Evolutionary conservation across 176 grass and related monocot genomes (phyloP), one percentile per base, ranked within the genome.

Genomic region (Carex kokanica): DNA sequence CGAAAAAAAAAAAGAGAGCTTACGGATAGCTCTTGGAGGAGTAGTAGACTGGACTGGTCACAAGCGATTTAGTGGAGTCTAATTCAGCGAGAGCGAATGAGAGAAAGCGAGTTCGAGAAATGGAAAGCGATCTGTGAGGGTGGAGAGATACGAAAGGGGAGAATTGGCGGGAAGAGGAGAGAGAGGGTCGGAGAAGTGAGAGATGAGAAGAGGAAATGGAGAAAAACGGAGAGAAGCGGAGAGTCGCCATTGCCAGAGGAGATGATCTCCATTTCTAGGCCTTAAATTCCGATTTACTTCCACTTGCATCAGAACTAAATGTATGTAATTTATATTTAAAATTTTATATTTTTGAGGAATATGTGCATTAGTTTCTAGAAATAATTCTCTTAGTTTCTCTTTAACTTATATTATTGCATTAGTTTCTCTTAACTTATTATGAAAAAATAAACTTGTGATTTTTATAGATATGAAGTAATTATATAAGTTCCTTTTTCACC

Each of bases 11-110:
- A 8, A 7, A 38, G 34, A 4, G 66, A 16, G 8, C 84, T 77
- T 66, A 98, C 92, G 4, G 89, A 61, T 56, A 98, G 89, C 16
- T 94, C 90, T 72, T 88, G 85, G 12, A 95, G 87, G 21, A 95
- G 91, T 1, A 89, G 86, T 1, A 86, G 90, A 27, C 80, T 49
- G 67, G 86, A 58, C 7, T 83, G 61, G 1, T 60, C 74, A 15
- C 78, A 51, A 79, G 7, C 32, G 92, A 91, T 59, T 90, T 90
- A 60, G 89, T 32, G 15, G 90, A 90, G 62, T 91, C 83, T 25
- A 88, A 94, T 51, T 90, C 88, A 3, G 88, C 41, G 69, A 90
- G 53, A 34, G 84, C 88, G 63, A 73, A 84, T 13, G 72, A 64
- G 62, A 90, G 45, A 77, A 88, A 17, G 62, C 83, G 69, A 54